Base-by-base conservation (phyloP, 371 early-diverging fungal species). In the Mucor circinelloides region DNA sequence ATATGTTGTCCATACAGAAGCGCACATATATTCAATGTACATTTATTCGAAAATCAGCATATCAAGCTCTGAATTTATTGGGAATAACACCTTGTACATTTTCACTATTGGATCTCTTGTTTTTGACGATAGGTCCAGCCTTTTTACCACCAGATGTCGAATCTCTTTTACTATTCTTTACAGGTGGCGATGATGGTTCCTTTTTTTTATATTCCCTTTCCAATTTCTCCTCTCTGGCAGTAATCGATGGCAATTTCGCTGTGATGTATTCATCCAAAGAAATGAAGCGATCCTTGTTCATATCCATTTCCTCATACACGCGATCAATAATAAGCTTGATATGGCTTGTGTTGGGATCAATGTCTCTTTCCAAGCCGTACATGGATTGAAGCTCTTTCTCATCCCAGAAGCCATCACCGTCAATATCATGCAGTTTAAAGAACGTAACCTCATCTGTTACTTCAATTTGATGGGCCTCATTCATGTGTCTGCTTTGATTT, bases 391-490 rank as follows among this genome's bases (percentile, higher is more conserved):
- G 62, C 17, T 81, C 82, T 6, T 40, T 15, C 15, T 71, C 77
- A 62, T 75, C 74, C 75, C 74, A 75, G 25, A 60, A 71, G 1
- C 76, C 74, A 66, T 85, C 70, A 40, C 80, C 44, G 52, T 88
- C 31, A 58, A 79, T 21, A 60, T 85, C 80, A 59, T 77, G 77
- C 63, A 83, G 46, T 63, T 76, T 75, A 69, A 85, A 75, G 64
- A 76, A 72, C 8, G 74, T 30, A 30, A 85, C 65, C 71, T 81
- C 71, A 66, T 79, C 72, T 50, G 73, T 59, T 54, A 82, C 59
- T 66, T 79, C 54, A 64, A 85, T 59, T 48, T 78, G 55, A 63
- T 86, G 75, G 0, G 60, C 60, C 19, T 77, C 73, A 0, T 57
- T 55, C 82, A 81, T 78, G 59, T 78, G 82, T 21, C 78, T 81